Base-by-base conservation (phyloP, 257 asterid species). In the Scutellaria galericulata region DNA sequence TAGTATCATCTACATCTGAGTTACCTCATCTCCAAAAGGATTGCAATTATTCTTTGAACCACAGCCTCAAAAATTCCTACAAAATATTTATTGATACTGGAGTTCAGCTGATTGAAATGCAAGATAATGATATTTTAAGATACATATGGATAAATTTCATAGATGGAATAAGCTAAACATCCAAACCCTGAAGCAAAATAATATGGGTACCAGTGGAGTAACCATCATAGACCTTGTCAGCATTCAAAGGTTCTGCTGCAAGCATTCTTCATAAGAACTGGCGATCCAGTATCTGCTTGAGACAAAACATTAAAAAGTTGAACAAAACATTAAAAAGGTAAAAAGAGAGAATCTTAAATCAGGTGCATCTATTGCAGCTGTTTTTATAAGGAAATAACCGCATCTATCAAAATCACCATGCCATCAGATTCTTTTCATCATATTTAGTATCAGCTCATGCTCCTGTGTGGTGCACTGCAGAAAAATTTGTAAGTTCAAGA, bases 391-490 rank as follows among this genome's bases (percentile, higher is more conserved):
- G 77, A 67, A 72, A 56, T 50, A 65, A 93, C 99, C 96, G 88
- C 99, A 57, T 94, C 99, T 60, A 94, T 88, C 79, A 94, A 74
- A 74, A 84, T 81, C 56, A 94, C 84, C 27, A 75, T 64, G 63
- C 99, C 97, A 80, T 94, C 96, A 66, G 95, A 72, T 62, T 89
- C 93, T 82, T 94, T 94, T 69, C 99, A 98, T 94, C 99, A 82
- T 91, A 94, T 77, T 94, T 94, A 35, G 99, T 91, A 79, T 84
- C 63, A 94, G 78, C 59, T 97, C 97, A 80, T 92, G 96, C 76
- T 92, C 90, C 74, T 62, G 52, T 11, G 99, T 97, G 50, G 84
- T 77, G 4, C 57, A 73, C 99, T 94, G 86, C 78, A 79, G 1
- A 24, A 24, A 24, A 1, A 15, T 11, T 53, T 47, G 40, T 24